Evolutionary conservation across 495 filamentous ascomycete species (phyloP).

Genomic region (Viridothelium virens): DNA sequence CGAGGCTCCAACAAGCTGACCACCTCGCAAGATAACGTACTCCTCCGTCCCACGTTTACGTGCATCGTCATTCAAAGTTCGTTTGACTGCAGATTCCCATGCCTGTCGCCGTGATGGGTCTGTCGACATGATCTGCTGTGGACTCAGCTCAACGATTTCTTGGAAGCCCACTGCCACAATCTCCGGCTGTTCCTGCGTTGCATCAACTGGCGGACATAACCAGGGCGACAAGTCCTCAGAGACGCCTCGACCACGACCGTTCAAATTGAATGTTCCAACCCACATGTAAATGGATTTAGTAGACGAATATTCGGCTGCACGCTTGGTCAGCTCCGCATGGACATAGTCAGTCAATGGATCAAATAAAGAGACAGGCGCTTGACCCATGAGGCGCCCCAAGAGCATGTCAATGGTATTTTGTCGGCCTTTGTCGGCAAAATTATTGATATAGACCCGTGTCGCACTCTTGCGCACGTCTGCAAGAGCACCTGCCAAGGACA

Average conservation of each 20-base stretch:
- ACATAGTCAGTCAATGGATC: constrained; percentile 93
- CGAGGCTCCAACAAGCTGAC: constrained; percentile 91
- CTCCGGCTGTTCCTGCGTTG: constrained; percentile 53
- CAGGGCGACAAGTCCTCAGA: constrained; percentile 74
- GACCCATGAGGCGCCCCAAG: constrained; percentile 73
- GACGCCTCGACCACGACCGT: constrained; percentile 69
- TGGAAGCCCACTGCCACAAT: constrained; percentile 90
- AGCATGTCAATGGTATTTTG: constrained; percentile 93
- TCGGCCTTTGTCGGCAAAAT: constrained; percentile 85
- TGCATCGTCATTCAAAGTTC: constrained; percentile 65
- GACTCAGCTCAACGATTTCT: constrained; percentile 92
- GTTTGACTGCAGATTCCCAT: constrained; percentile 78
- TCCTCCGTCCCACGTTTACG: constrained; percentile 54
- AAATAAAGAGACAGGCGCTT: constrained; percentile 74
- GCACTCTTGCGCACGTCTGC: constrained; percentile 93
- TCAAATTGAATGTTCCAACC: constrained; percentile 91
- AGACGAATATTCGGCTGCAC: constrained; percentile 42
- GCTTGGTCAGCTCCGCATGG: constrained; percentile 60
- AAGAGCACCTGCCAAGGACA: constrained; percentile 89
- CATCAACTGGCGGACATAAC: constrained; percentile 56
- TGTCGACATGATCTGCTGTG: constrained; percentile 98
- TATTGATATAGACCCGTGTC: constrained; percentile 90
- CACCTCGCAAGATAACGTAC: constrained; percentile 83
- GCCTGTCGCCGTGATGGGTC: constrained; percentile 75
- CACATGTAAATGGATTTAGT: constrained; percentile 53